phyloP scores from a whole-genome alignment of 306 rosid species.

The Quercus ilex region DNA sequence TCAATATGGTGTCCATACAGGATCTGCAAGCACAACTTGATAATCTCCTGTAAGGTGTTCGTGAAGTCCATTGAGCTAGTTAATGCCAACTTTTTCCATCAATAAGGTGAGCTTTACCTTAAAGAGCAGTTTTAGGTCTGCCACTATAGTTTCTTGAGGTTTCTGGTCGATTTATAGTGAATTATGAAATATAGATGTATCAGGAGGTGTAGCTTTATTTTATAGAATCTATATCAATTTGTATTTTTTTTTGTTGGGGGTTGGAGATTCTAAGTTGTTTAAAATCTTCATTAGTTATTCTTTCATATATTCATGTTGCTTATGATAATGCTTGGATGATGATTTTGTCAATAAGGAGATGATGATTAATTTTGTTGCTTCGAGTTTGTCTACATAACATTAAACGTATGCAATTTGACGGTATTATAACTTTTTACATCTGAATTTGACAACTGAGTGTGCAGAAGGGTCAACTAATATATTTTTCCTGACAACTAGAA shows the following conservation, averaged over 20 bases:
- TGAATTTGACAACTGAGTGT: too few relatives aligned
- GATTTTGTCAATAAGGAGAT: background rate
- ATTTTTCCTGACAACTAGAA: too few relatives aligned
- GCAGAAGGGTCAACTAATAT: too few relatives aligned
- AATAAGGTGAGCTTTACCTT: background rate
- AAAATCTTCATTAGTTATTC: background rate
- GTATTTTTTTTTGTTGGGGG: background rate
- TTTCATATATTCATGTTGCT: background rate
- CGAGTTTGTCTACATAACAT: background rate
- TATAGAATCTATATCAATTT: background rate
- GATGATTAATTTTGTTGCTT: background rate
- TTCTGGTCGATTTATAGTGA: background rate
- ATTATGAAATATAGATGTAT: background rate
- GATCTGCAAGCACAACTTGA: slow-evolving; percentile 75
- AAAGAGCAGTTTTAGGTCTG: background rate
- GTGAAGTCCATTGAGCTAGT: slow-evolving; percentile 17
- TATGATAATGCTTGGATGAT: background rate
- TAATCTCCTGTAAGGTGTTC: slow-evolving; percentile 45
- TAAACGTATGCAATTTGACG: too few relatives aligned
- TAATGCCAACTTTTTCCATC: background rate
- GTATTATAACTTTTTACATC: too few relatives aligned
- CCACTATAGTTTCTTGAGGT: background rate
- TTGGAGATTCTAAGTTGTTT: background rate
- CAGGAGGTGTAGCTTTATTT: background rate
- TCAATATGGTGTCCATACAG: slow-evolving; percentile 63